Evolutionary conservation across 305 asterid genomes (phyloP), one percentile per base, ranked within the genome.

Genomic region (Solanum chacoense): DNA sequence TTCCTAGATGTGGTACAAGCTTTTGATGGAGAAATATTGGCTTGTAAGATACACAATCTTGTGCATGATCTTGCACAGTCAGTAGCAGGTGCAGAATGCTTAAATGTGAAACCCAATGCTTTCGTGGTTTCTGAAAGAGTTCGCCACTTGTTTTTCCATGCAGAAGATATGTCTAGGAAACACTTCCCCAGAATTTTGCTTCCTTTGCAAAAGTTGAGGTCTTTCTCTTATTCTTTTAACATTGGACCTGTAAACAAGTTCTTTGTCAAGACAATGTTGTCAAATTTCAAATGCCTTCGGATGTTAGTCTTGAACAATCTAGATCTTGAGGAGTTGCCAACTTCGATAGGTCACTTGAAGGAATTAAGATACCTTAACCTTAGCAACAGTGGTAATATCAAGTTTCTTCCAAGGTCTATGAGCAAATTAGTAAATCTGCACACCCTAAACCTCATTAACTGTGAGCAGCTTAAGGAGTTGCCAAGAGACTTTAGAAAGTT

Each of bases 1-100:
- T 92, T 92, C 87, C 92, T 92, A 85, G 95, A 93, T 37, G 92
- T 91, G 20, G 88, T 74, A 2, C 92, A 91, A 86, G 94, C 92
- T 50, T 92, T 92, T 40, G 94, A 93, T 89, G 94, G 95, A 34
- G 94, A 93, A 80, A 91, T 93, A 87, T 72, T 92, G 85, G 93
- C 88, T 67, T 93, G 95, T 86, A 92, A 81, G 91, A 92, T 94
- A 85, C 94, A 94, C 72, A 91, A 88, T 88, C 94, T 92, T 55
- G 94, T 94, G 16, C 94, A 93, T 86, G 93, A 94, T 81, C 94
- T 93, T 87, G 93, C 96, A 32, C 91, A 88, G 88, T 94, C 92
- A 4, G 94, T 94, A 55, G 92, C 93, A 6, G 94, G 92, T 16
- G 18, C 22, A 16, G 94, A 92, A 67, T 90, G 90, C 88, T 69